These are phyloP conservation scores for Podosphaera aphanis DNA, from an alignment of 2,329 filamentous ascomycete species.

Conservation along the genomic window DNA sequence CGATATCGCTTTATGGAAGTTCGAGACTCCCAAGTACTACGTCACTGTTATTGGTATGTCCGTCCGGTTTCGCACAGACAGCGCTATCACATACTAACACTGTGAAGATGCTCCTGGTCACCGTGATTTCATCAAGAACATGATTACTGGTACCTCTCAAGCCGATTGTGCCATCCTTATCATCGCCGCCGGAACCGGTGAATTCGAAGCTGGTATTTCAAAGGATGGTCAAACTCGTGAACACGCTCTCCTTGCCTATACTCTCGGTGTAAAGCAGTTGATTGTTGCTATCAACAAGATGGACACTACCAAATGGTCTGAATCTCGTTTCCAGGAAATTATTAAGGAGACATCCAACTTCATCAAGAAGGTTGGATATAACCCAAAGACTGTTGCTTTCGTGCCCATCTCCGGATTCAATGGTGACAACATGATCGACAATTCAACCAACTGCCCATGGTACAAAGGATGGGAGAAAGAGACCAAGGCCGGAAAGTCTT, in stretches of 20 bases:
- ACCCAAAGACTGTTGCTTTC: constrained; percentile 96
- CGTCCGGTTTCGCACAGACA: neutral
- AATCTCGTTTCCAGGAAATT: constrained; percentile 93
- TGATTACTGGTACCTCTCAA: constrained; percentile 99
- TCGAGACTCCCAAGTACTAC: constrained; percentile 94
- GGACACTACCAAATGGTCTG: constrained; percentile 97
- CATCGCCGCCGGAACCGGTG: constrained; percentile 99
- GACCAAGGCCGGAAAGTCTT: constrained; percentile 64
- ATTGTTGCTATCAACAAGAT: constrained; percentile 99
- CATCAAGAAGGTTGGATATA: constrained; percentile 99
- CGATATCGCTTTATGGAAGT: constrained; percentile 99
- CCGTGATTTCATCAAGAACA: constrained; percentile 99
- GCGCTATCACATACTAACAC: neutral
- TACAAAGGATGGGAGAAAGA: constrained; percentile 96
- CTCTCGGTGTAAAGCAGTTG: constrained; percentile 98
- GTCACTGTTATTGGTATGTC: constrained; percentile 85
- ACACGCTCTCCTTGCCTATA: constrained; percentile 99
- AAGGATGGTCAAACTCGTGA: constrained; percentile 99
- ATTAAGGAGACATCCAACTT: constrained; percentile 99
- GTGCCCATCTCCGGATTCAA: constrained; percentile 99
- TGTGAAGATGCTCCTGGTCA: constrained; percentile 75
- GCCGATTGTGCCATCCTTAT: constrained; percentile 99
- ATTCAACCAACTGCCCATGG: constrained; percentile 57
- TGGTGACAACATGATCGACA: constrained; percentile 97
- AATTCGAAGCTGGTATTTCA: constrained; percentile 99